Evolutionary conservation across 2,329 filamentous ascomycete species (phyloP).

Genomic region (Ophiocordyceps camponoti-floridani): DNA sequence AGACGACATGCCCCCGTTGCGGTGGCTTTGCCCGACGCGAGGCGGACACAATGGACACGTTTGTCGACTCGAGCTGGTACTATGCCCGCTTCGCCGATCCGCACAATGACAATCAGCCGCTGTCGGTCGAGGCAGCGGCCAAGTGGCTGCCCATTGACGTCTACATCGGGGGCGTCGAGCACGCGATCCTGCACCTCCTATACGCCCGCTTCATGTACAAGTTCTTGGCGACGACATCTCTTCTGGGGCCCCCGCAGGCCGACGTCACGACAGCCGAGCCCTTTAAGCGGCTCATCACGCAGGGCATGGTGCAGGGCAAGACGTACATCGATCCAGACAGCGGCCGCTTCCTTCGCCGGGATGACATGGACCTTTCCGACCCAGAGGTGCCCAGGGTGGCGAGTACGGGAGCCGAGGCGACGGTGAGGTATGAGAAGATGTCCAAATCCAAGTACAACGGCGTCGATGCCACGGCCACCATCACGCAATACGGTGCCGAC

Average conservation of each 20-base stretch:
- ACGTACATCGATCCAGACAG: slow-evolving; percentile 61
- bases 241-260: slow-evolving; percentile 21
- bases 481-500: slow-evolving; percentile 63
- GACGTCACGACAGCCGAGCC: slow-evolving; percentile 42
- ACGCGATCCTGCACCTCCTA: slow-evolving; percentile 76
- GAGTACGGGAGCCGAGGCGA: slow-evolving; percentile 38
- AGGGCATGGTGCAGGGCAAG: slow-evolving; percentile 86
- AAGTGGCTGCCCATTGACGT: slow-evolving; percentile 58
- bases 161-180: slow-evolving; percentile 82
- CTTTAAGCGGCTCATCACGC: slow-evolving; percentile 66
- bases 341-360: slow-evolving; percentile 58
- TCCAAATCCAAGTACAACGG: slow-evolving; percentile 90
- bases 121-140: slow-evolving; percentile 38
- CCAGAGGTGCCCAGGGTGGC: slow-evolving; percentile 40
- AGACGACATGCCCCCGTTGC: slow-evolving; percentile 61
- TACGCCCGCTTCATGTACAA: slow-evolving; percentile 87
- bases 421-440: slow-evolving; percentile 73
- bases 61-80: slow-evolving; percentile 93
- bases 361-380: slow-evolving; percentile 50
- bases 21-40: slow-evolving; percentile 54
- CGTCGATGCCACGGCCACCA: slow-evolving; percentile 60
- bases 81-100: slow-evolving; percentile 66
- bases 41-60: slow-evolving; percentile 92
- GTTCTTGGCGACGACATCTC: slow-evolving; percentile 44
- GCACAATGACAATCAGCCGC: slow-evolving; percentile 40